Evolutionary conservation across 495 filamentous ascomycete species (phyloP), one percentile per base, ranked within the genome.

Genomic region (Monascus purpureus): DNA sequence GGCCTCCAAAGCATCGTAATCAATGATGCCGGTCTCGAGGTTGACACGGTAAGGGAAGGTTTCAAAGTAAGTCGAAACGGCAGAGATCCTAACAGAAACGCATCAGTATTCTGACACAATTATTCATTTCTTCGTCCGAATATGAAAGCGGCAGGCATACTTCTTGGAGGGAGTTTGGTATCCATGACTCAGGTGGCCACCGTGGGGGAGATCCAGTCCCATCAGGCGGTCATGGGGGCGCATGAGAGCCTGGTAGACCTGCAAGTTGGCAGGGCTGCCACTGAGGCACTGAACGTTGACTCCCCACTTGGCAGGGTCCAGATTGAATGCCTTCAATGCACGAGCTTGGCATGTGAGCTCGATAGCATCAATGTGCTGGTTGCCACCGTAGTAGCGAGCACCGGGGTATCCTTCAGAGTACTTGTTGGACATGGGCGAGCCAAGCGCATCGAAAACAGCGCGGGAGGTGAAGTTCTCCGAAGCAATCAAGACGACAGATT

Each of bases 401-500:
- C 90, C 90, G 48, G 92, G 92, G 62, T 93, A 93, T 46, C 90
- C 90, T 68, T 99, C 90, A 2, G 84, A 93, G 73, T 99, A 99
- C 68, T 99, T 99, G 75, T 99, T 99, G 66, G 90, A 92, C 90
- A 99, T 99, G 32, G 90, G 81, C 57, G 87, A 94, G 35, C 90
- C 90, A 37, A 99, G 66, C 13, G 88, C 86, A 68, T 96, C 84
- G 29, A 99, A 75, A 13, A 99, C 92, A 24, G 90, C 84, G 53
- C 92, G 84, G 26, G 90, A 95, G 17, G 90, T 96, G 60, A 99
- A 96, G 63, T 99, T 99, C 63, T 99, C 90, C 17, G 90, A 99
- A 16, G 90, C 92, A 49, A 99, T 99, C 58, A 99, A 74, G 52
- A 96, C 83, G 64, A 99, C 84, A 42, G 87, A 95, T 69, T 96